Percentiles rank a stretch among this genome's conserved stretches.
Conservation (phyloP, 805 yeast species). For the Yamadazyma philogaea region DNA sequence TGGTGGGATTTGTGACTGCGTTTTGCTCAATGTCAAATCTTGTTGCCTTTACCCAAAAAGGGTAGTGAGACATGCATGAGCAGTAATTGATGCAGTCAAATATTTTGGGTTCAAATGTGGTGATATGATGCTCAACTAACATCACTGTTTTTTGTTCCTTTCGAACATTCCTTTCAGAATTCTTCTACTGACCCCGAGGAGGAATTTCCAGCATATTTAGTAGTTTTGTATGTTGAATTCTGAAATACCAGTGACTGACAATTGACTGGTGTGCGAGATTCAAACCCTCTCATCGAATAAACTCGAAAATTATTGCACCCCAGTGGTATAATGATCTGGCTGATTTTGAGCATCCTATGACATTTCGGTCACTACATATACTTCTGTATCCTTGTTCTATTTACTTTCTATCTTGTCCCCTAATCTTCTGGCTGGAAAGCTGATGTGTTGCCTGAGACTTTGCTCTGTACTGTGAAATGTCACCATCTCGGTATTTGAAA, state of each 20-base stretch:
- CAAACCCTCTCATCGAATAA: too few species aligned
- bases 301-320: not conserved
- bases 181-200: not conserved
- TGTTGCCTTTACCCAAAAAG: not conserved
- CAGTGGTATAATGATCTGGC: not conserved
- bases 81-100: not conserved
- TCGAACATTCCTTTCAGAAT: not conserved
- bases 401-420: too few species aligned
- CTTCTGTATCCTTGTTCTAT: too few species aligned
- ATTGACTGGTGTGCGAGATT: not conserved
- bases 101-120: not conserved
- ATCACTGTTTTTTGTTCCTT: too few species aligned
- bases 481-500: too few species aligned
- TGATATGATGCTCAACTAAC: too few species aligned
- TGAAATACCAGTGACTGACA: not conserved
- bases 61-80: not conserved
- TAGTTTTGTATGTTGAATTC: not conserved
- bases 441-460: too few species aligned
- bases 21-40: not conserved
- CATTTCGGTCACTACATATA: too few species aligned
- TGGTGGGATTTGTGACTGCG: slow-evolving; percentile 1
- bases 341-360: not conserved
- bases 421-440: too few species aligned
- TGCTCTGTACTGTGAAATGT: too few species aligned
- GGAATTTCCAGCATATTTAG: not conserved